Conservation (phyloP, 176 grass and related monocot species). For the Paspalum vaginatum region DNA sequence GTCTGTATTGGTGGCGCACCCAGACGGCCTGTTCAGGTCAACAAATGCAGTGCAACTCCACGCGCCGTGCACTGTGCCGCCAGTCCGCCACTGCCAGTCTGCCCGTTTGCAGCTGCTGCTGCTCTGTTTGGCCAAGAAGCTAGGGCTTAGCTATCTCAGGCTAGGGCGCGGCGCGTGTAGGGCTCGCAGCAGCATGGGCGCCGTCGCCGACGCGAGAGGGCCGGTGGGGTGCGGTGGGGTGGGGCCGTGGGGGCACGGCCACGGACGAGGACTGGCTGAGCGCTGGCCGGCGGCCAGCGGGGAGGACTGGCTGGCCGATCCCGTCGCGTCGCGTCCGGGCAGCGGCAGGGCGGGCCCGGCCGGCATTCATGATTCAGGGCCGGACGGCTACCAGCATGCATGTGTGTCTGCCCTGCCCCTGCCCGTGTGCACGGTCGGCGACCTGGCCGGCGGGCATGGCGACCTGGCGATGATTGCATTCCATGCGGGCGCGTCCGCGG, state of each 20-base stretch:
- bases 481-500: no score
- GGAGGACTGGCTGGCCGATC: background rate
- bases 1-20: no score
- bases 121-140: background rate
- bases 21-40: conserved; percentile 26
- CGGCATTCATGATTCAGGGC: conserved; percentile 48
- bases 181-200: conserved; percentile 8
- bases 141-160: background rate
- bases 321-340: conserved; percentile 27
- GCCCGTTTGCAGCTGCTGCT: background rate
- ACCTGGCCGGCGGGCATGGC: background rate
- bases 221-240: background rate
- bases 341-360: background rate
- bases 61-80: background rate
- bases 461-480: conserved; percentile 28
- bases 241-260: conserved; percentile 39
- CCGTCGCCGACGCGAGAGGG: conserved; percentile 33
- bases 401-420: background rate
- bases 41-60: conserved; percentile 12
- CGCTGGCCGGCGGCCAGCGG: no score
- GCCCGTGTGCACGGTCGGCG: background rate
- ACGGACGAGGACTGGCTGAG: no score
- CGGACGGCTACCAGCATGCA: background rate
- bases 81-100: background rate
- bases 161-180: background rate